A percentile compares a stretch with the other conserved stretches of the same genome.
Evolutionary conservation across 768 basidiomycete species (phyloP).

Genomic region (Xerocomus brunneocitrinus): DNA sequence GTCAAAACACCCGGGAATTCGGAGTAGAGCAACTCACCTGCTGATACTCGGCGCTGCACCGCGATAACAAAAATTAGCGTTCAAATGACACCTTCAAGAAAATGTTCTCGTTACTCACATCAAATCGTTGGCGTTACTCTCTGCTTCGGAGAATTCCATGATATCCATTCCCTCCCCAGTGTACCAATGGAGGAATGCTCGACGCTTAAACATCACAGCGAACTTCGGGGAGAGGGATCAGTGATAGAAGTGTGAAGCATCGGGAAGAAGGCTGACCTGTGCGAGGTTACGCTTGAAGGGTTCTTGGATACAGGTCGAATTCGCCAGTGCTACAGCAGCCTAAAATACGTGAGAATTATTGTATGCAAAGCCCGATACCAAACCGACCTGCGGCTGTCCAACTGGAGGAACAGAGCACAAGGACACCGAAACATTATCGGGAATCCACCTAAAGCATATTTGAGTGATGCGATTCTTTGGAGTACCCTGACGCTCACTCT

Average conservation of each 20-base stretch:
- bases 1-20: neutral
- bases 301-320: conserved; percentile 84
- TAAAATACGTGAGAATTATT: conserved; percentile 25
- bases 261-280: conserved; percentile 38
- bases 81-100: conserved; percentile 3
- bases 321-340: conserved; percentile 68
- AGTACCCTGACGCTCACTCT: conserved; percentile 46
- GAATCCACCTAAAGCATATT: conserved; percentile 64
- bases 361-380: neutral
- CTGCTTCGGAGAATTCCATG: conserved; percentile 80
- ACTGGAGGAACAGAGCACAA: conserved; percentile 81
- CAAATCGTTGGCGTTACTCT: conserved; percentile 75
- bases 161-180: conserved; percentile 88
- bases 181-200: conserved; percentile 90
- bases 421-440: conserved; percentile 84
- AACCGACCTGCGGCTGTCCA: conserved; percentile 61
- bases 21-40: conserved; percentile 44
- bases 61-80: conserved; percentile 3
- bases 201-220: conserved; percentile 73
- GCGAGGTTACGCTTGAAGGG: conserved; percentile 70
- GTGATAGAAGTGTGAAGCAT: neutral
- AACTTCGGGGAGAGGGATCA: conserved; percentile 44
- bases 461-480: neutral
- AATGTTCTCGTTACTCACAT: conserved; percentile 50
- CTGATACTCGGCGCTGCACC: conserved; percentile 80